A percentile compares a stretch with the other conserved stretches of the same genome.
These are phyloP conservation scores for Avena eriantha DNA, from an alignment of 176 grass and related monocot species.

Conservation along the genomic window DNA sequence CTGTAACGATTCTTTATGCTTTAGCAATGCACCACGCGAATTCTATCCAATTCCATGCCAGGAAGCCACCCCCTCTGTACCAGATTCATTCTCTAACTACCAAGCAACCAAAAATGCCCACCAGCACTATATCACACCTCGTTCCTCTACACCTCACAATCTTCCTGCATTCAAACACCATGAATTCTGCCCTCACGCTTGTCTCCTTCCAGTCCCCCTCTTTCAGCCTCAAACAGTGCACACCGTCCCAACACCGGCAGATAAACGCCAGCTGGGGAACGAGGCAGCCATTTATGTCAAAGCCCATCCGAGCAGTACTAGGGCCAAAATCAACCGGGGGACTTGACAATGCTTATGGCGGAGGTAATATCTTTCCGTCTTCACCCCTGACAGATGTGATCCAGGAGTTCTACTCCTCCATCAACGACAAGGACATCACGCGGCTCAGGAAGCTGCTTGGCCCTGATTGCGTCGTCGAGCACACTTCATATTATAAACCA, in stretches of 20 bases:
- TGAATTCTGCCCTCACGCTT: constrained; percentile 44
- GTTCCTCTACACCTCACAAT: neutral
- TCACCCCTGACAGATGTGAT: constrained; percentile 42
- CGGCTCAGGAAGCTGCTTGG: constrained; percentile 57
- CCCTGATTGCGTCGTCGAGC: constrained; percentile 60
- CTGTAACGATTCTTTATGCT: neutral
- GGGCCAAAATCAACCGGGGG: constrained; percentile 20
- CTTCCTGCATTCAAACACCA: constrained; percentile 42
- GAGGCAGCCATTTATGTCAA: constrained; percentile 7
- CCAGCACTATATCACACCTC: neutral
- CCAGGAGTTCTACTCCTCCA: constrained; percentile 58
- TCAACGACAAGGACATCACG: constrained; percentile 65
- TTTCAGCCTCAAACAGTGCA: constrained; percentile 10
- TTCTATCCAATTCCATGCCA: neutral
- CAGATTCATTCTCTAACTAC: constrained; percentile 45
- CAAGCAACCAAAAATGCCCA: constrained; percentile 48
- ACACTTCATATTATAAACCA: constrained; percentile 59
- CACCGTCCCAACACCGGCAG: neutral
- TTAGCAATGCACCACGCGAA: neutral
- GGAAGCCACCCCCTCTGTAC: neutral
- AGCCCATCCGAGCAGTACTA: constrained; percentile 25
- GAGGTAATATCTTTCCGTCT: constrained; percentile 30
- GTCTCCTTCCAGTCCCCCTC: constrained; percentile 25
- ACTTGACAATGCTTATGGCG: constrained; percentile 3
- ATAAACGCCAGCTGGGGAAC: neutral